Percentiles rank a stretch among this genome's conserved stretches.
These are phyloP conservation scores for Kwoniella botswanensis DNA, from an alignment of 768 basidiomycete species.

Conservation along the genomic window DNA sequence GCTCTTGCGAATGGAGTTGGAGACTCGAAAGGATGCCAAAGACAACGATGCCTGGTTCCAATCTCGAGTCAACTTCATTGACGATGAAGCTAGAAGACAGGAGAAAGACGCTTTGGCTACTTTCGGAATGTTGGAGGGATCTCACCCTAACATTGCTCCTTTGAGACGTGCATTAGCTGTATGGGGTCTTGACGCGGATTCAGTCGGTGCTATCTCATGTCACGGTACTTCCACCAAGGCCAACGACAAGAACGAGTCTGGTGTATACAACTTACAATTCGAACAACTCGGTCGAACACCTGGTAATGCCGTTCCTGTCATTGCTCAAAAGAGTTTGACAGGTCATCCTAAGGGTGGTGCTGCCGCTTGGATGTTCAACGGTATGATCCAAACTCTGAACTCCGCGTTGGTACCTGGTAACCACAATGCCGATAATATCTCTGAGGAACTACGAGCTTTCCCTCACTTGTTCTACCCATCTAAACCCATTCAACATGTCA, in stretches of 20 bases:
- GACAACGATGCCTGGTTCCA: slow-evolving; percentile 74
- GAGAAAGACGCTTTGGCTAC: slow-evolving; percentile 90
- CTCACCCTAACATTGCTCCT: slow-evolving; percentile 82
- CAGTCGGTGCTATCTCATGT: slow-evolving; percentile 67
- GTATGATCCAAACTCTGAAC: slow-evolving; percentile 81
- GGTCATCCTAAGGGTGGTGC: slow-evolving; percentile 99
- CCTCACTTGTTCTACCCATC: slow-evolving; percentile 96
- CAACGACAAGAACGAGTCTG: slow-evolving; percentile 95
- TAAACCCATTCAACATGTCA: slow-evolving; percentile 91
- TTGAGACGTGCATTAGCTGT: slow-evolving; percentile 94
- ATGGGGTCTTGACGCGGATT: slow-evolving; percentile 92
- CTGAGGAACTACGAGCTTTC: slow-evolving; percentile 78
- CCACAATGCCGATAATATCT: slow-evolving; percentile 88
- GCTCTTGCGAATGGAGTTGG: slow-evolving; percentile 79
- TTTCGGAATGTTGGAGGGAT: slow-evolving; percentile 93
- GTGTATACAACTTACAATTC: slow-evolving; percentile 95
- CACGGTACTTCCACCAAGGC: slow-evolving; percentile 63
- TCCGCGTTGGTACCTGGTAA: slow-evolving; percentile 92
- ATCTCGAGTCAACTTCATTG: slow-evolving; percentile 78
- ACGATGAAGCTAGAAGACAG: slow-evolving; percentile 86
- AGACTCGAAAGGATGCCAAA: slow-evolving; percentile 53
- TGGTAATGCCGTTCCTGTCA: slow-evolving; percentile 95
- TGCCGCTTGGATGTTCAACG: slow-evolving; percentile 97
- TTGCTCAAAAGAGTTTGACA: slow-evolving; percentile 95
- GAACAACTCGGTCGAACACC: slow-evolving; percentile 83